Conservation (phyloP, 2,329 filamentous ascomycete species). For the Thyridium curvatum region DNA sequence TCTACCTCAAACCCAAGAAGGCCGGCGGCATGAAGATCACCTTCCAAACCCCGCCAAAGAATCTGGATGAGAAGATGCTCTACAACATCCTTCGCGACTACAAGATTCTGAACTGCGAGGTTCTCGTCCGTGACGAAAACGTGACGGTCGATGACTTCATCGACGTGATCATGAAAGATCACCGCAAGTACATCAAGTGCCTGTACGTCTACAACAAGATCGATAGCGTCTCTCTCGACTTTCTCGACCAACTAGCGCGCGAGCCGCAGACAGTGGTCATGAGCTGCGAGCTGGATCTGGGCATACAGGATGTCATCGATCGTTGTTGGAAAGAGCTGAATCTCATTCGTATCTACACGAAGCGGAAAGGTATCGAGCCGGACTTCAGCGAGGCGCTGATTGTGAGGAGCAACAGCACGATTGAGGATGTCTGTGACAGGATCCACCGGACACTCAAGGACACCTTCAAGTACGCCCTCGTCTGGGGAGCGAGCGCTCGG, state of each 20-base stretch:
- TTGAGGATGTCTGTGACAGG: constrained; percentile 95
- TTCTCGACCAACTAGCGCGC: constrained; percentile 83
- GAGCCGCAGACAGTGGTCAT: constrained; percentile 95
- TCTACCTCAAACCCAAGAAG: constrained; percentile 94
- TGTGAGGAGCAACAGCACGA: constrained; percentile 77
- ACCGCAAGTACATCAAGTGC: constrained; percentile 92
- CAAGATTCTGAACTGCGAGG: constrained; percentile 97
- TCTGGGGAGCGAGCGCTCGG: constrained; percentile 94
- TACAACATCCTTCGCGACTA: constrained; percentile 97
- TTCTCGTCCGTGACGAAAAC: constrained; percentile 89
- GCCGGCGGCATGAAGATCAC: constrained; percentile 98
- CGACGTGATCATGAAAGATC: constrained; percentile 98
- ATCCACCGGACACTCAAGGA: constrained; percentile 94
- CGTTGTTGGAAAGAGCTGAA: constrained; percentile 90
- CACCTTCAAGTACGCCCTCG: constrained; percentile 96
- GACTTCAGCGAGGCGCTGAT: constrained; percentile 90
- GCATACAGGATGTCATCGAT: constrained; percentile 88
- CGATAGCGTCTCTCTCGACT: constrained; percentile 88
- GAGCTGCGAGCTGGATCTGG: constrained; percentile 93
- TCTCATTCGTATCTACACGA: constrained; percentile 91
- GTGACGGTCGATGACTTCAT: constrained; percentile 97
- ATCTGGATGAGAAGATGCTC: constrained; percentile 95
- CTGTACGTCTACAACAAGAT: constrained; percentile 99
- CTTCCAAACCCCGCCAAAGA: constrained; percentile 82
- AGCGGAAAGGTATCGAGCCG: constrained; percentile 87